phyloP scores from a whole-genome alignment of 805 yeast genomes.

The Saccharomyces eubayanus region DNA sequence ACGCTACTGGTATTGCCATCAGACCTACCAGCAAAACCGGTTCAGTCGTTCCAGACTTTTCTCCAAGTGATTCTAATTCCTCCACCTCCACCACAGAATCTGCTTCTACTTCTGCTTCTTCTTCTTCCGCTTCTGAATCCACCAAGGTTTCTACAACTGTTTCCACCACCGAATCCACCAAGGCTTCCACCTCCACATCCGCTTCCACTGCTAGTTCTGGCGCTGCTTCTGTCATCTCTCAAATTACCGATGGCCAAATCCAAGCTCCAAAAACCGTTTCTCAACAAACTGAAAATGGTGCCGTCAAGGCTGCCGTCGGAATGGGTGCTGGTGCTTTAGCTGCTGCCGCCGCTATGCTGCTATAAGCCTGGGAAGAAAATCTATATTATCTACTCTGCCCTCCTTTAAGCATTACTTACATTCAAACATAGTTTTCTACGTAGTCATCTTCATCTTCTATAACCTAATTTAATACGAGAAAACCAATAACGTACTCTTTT shows the following conservation, averaged over 20 bases:
- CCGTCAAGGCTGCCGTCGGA: constrained; percentile 21
- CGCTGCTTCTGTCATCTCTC: constrained; percentile 6
- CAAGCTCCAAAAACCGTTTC: constrained; percentile 7
- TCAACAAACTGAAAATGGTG: constrained; percentile 21
- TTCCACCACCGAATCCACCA: not conserved
- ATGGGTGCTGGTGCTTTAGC: constrained; percentile 16
- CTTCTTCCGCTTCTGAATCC: constrained; percentile 2
- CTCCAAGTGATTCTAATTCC: constrained; percentile 6
- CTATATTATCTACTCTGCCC: not conserved
- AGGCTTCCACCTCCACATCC: constrained; percentile 17
- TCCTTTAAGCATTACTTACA: too few relatives aligned
- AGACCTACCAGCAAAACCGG: constrained; percentile 6
- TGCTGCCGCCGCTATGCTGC: constrained; percentile 13
- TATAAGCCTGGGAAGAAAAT: constrained; percentile 1
- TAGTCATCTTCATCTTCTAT: not conserved
- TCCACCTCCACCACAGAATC: too few relatives aligned
- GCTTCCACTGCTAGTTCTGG: constrained; percentile 12
- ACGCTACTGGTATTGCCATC: constrained; percentile 16
- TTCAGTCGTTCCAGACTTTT: constrained; percentile 14
- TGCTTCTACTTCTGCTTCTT: too few relatives aligned
- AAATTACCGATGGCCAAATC: constrained; percentile 11
- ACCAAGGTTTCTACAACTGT: constrained; percentile 1
- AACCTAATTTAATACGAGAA: not conserved
- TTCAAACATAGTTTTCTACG: not conserved
- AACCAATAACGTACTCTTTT: not conserved